Conservation (phyloP, 2,329 filamentous ascomycete species). For the Cladorrhinum sp. region DNA sequence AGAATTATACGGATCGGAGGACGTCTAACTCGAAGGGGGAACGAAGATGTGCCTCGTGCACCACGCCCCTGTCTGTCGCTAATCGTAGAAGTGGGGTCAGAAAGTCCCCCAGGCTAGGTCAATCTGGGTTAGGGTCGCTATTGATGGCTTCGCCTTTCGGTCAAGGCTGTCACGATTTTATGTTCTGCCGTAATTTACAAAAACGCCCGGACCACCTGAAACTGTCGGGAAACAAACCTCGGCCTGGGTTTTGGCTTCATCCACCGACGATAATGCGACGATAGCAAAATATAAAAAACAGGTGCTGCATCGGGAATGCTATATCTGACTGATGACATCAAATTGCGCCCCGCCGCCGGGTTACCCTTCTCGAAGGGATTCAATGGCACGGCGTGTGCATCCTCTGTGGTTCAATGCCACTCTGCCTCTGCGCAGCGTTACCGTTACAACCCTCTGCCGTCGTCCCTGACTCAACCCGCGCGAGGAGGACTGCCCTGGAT, state of each 20-base stretch:
- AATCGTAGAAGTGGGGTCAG: constrained; percentile 10
- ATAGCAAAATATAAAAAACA: background rate
- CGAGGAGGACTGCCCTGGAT: background rate
- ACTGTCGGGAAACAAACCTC: background rate
- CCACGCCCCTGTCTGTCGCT: constrained; percentile 6
- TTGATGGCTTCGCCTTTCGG: background rate
- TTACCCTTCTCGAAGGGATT: background rate
- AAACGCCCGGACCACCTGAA: background rate
- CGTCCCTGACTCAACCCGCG: background rate
- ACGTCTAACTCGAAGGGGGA: background rate
- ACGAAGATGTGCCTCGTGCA: background rate
- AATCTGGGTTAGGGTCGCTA: constrained; percentile 1
- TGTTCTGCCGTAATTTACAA: background rate
- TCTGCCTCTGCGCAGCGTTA: background rate
- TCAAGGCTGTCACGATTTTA: background rate
- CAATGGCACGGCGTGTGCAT: background rate
- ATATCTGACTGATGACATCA: background rate
- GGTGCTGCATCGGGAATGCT: background rate
- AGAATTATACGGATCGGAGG: background rate
- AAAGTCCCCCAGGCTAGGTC: constrained; percentile 1
- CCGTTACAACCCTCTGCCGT: background rate
- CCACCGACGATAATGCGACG: background rate
- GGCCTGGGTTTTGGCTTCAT: background rate
- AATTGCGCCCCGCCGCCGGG: background rate
- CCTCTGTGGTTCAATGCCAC: background rate